A percentile compares a stretch with the other conserved stretches of the same genome.
These are phyloP conservation scores for Evansstolkia leycettana DNA, from an alignment of 495 filamentous ascomycete species.

Conservation along the genomic window DNA sequence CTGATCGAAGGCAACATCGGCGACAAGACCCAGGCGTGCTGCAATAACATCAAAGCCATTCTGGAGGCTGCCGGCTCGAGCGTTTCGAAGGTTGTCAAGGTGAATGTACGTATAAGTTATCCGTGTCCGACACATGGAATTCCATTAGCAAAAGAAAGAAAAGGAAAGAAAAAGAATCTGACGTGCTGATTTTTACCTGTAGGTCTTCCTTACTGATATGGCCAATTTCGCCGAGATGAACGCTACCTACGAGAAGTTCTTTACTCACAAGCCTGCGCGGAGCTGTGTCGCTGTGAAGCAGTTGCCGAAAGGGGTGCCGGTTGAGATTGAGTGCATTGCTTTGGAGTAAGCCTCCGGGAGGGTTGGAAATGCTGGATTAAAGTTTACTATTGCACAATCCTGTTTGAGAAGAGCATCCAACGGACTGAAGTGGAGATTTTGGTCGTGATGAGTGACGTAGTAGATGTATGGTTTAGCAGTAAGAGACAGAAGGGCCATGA, in stretches of 20 bases:
- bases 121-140: too few relatives aligned
- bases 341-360: conserved; percentile 15
- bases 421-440: too few relatives aligned
- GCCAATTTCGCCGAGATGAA: conserved; percentile 79
- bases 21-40: conserved; percentile 62
- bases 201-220: conserved; percentile 81
- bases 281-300: conserved; percentile 87
- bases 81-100: conserved; percentile 67
- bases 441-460: too few relatives aligned
- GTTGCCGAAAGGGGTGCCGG: conserved; percentile 77
- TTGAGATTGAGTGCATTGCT: conserved; percentile 88
- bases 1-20: conserved; percentile 66
- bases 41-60: conserved; percentile 66
- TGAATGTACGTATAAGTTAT: conserved; percentile 35
- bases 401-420: neutral
- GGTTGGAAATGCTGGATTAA: neutral
- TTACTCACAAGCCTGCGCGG: conserved; percentile 77
- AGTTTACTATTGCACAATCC: neutral
- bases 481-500: too few relatives aligned
- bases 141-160: too few relatives aligned
- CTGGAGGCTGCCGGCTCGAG: conserved; percentile 65
- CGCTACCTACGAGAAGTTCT: conserved; percentile 75
- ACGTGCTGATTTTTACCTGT: conserved; percentile 3
- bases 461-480: too few relatives aligned
- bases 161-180: neutral